Evolutionary conservation across 768 basidiomycete genomes (phyloP).

Genomic region (Suillus lakei): DNA sequence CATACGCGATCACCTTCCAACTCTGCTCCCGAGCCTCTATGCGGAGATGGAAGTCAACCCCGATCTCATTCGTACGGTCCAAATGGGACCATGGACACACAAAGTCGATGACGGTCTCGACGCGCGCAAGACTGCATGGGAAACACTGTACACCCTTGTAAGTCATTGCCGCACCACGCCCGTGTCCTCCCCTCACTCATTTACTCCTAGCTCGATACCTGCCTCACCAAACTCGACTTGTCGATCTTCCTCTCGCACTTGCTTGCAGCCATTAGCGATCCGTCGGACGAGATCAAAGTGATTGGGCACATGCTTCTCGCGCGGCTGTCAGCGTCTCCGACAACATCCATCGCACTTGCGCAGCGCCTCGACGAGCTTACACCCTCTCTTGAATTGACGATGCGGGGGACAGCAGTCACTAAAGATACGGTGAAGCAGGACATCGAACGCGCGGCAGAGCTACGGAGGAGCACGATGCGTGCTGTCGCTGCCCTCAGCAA

Average conservation of each 20-base stretch:
- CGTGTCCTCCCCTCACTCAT: not conserved
- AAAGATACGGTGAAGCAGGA: constrained; percentile 98
- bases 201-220: constrained; percentile 78
- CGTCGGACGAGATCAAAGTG: constrained; percentile 96
- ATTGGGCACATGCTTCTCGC: constrained; percentile 95
- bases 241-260: constrained; percentile 84
- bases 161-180: constrained; percentile 36
- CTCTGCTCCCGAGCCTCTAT: constrained; percentile 83
- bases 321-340: constrained; percentile 86
- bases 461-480: constrained; percentile 88
- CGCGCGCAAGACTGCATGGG: constrained; percentile 95
- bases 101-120: constrained; percentile 97
- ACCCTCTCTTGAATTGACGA: constrained; percentile 82
- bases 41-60: constrained; percentile 82
- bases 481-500: constrained; percentile 88
- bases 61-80: constrained; percentile 84
- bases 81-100: constrained; percentile 98
- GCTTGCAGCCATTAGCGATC: constrained; percentile 82
- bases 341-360: constrained; percentile 69
- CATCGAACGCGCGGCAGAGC: constrained; percentile 83
- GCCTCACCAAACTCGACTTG: constrained; percentile 85
- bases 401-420: constrained; percentile 86
- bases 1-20: constrained; percentile 79
- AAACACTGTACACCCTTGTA: constrained; percentile 95
- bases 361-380: constrained; percentile 86